Conservation (phyloP, 2,329 filamentous ascomycete species). For the Colletotrichum tropicicola region DNA sequence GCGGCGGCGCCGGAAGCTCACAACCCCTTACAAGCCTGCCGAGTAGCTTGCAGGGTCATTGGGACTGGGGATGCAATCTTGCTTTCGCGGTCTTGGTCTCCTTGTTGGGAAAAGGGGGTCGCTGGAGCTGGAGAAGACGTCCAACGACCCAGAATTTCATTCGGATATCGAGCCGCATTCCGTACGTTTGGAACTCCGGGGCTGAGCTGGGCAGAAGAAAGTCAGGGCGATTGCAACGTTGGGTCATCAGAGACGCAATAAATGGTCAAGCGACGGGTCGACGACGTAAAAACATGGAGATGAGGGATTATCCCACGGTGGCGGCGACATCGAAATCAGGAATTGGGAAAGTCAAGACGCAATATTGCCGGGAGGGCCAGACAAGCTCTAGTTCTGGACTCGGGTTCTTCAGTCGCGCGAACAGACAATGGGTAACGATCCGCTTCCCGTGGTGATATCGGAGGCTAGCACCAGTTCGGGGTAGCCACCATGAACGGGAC, state of each 20-base stretch:
- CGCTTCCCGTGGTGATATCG: slow-evolving; percentile 23
- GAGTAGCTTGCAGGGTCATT: slow-evolving; percentile 7
- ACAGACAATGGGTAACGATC: slow-evolving; percentile 23
- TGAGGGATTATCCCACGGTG: not conserved
- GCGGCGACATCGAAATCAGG: not conserved
- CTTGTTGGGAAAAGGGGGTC: slow-evolving; percentile 20
- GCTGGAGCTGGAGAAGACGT: not conserved
- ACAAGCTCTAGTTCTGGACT: not conserved
- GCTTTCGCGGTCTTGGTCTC: slow-evolving; percentile 23
- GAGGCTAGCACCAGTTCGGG: not conserved
- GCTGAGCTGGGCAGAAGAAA: not conserved
- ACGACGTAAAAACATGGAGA: not conserved
- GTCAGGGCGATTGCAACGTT: not conserved
- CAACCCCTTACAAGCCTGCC: slow-evolving; percentile 17
- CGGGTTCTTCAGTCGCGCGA: slow-evolving; percentile 21
- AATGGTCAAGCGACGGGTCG: not conserved
- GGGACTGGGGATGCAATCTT: slow-evolving; percentile 22
- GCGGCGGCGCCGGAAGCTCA: slow-evolving; percentile 23
- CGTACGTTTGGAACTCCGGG: not conserved
- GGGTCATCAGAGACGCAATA: not conserved
- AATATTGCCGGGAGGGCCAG: not conserved
- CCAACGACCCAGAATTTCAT: not conserved
- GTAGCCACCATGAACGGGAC: slow-evolving; percentile 7
- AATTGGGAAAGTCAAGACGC: not conserved
- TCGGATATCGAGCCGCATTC: slow-evolving; percentile 26